Conservation (phyloP, 345 rosid species). For the Pseudoturritis turrita region DNA sequence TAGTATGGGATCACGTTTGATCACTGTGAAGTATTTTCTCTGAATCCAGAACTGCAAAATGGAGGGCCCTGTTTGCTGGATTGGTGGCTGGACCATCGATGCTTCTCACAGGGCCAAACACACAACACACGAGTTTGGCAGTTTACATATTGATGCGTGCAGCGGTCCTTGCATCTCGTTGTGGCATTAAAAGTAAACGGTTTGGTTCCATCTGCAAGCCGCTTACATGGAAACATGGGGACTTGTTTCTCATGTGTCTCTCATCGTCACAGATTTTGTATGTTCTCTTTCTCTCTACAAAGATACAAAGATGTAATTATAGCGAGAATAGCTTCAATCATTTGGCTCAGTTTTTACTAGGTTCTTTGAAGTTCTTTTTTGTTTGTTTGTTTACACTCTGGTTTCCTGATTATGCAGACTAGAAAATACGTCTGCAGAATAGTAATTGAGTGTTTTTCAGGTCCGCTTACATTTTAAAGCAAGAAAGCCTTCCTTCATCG, state of each 20-base stretch:
- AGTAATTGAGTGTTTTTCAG: slow-evolving; percentile 31
- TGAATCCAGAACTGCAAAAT: slow-evolving; percentile 66
- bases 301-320: not conserved
- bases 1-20: slow-evolving; percentile 7
- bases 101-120: slow-evolving; percentile 79
- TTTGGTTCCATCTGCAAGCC: slow-evolving; percentile 82
- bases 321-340: not conserved
- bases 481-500: slow-evolving; percentile 82
- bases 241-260: slow-evolving; percentile 91
- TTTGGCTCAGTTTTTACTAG: not conserved
- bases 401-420: not conserved
- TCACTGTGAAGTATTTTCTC: slow-evolving; percentile 10
- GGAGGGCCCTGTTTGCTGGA: slow-evolving; percentile 91
- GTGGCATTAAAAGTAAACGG: slow-evolving; percentile 87
- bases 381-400: not conserved
- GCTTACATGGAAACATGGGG: slow-evolving; percentile 98
- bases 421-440: not conserved
- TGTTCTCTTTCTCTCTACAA: slow-evolving; percentile 19
- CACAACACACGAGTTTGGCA: slow-evolving; percentile 83
- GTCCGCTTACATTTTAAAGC: slow-evolving; percentile 89
- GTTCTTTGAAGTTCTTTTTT: not conserved
- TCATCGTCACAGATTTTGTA: slow-evolving; percentile 94
- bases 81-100: slow-evolving; percentile 92
- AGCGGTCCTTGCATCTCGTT: slow-evolving; percentile 82
- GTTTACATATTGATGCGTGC: slow-evolving; percentile 94